Evolutionary conservation across 176 grass and related monocot genomes (phyloP).

Genomic region (Elymus sibiricus): DNA sequence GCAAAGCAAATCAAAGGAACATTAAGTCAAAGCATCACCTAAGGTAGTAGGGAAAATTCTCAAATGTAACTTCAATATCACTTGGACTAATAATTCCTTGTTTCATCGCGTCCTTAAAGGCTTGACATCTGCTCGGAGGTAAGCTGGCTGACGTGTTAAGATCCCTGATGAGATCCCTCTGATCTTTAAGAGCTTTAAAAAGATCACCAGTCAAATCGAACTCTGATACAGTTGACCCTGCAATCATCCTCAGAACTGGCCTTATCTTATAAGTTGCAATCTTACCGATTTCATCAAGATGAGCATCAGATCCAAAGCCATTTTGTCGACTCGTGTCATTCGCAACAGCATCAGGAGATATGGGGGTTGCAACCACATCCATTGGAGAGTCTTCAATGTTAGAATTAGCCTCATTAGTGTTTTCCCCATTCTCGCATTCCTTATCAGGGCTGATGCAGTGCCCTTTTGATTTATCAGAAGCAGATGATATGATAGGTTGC

Average conservation of each 20-base stretch:
- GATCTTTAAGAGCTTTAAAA: constrained; percentile 86
- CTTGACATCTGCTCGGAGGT: constrained; percentile 72
- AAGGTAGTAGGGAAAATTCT: constrained; percentile 95
- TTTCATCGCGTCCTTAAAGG: constrained; percentile 88
- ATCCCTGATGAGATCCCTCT: constrained; percentile 67
- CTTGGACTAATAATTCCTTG: constrained; percentile 76
- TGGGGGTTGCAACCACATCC: constrained; percentile 43
- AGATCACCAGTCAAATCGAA: constrained; percentile 82
- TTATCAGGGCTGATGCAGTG: constrained; percentile 47
- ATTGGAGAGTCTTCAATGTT: constrained; percentile 53
- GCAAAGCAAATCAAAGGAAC: constrained; percentile 19
- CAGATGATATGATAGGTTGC: constrained; percentile 40
- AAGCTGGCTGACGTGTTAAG: constrained; percentile 45
- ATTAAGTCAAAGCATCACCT: constrained; percentile 59
- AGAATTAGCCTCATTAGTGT: constrained; percentile 60
- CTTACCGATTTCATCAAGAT: constrained; percentile 69
- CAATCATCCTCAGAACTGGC: constrained; percentile 68
- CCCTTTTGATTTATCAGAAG: constrained; percentile 62
- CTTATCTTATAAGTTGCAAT: constrained; percentile 73
- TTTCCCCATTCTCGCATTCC: constrained; percentile 54
- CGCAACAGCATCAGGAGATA: constrained; percentile 52
- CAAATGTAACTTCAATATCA: constrained; percentile 85
- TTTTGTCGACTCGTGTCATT: constrained; percentile 46
- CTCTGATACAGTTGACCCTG: constrained; percentile 62
- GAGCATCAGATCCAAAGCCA: constrained; percentile 46